Percentiles rank a stretch among this genome's conserved stretches.
phyloP scores from a whole-genome alignment of 176 grass and related monocot genomes.

The Alloteropsis semialata region DNA sequence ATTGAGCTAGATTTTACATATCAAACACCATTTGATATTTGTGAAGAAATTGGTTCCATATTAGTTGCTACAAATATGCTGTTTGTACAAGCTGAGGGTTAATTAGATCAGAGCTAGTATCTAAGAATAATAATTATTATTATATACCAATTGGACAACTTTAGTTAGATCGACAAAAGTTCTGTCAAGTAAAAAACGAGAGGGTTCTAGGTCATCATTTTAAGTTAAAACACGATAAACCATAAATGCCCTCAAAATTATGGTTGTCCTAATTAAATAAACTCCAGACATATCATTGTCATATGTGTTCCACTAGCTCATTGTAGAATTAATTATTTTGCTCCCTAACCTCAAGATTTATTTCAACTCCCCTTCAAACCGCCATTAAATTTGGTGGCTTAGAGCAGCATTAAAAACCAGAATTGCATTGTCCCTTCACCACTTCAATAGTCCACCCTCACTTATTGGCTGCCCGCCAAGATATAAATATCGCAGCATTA shows the following conservation, averaged over 20 bases:
- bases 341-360: neutral
- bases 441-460: conserved; percentile 1
- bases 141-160: neutral
- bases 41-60: neutral
- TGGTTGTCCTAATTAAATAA: conserved; percentile 15
- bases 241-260: conserved; percentile 14
- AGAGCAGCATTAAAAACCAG: conserved; percentile 8
- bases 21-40: neutral
- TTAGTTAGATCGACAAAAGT: neutral
- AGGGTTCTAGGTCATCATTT: neutral
- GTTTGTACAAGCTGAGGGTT: neutral
- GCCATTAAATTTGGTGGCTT: conserved; percentile 22
- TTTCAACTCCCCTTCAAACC: neutral
- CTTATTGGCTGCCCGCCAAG: conserved; percentile 12
- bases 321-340: conserved; percentile 7
- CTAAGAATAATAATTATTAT: neutral
- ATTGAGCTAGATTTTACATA: neutral
- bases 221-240: neutral
- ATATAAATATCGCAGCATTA: conserved; percentile 34
- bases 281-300: conserved; percentile 2
- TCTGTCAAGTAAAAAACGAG: neutral
- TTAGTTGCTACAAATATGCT: neutral
- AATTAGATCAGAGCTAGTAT: neutral
- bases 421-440: neutral
- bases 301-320: neutral